Evolutionary conservation across 1,284 basidiomycete genomes (phyloP).

Genomic region (Agroathelia rolfsii): DNA sequence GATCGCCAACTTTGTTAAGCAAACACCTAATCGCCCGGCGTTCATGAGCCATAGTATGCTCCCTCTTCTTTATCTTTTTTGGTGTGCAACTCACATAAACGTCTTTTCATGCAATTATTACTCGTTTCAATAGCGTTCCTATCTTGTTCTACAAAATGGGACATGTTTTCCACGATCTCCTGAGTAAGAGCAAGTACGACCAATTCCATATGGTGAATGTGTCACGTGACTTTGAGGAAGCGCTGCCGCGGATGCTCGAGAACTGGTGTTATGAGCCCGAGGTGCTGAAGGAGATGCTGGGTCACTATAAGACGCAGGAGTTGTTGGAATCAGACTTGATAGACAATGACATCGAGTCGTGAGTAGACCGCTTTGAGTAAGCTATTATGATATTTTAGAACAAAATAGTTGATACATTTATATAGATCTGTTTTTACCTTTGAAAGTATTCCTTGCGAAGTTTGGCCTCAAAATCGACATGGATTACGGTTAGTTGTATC

Average conservation of each 20-base stretch:
- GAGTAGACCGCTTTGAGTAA: constrained; percentile 7
- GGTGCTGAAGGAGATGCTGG: constrained; percentile 67
- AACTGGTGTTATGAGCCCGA: constrained; percentile 84
- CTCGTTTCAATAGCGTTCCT: constrained; percentile 71
- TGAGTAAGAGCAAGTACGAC: constrained; percentile 62
- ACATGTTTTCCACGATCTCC: constrained; percentile 77
- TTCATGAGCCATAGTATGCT: constrained; percentile 77
- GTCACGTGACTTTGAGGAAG: constrained; percentile 79
- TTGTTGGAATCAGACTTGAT: constrained; percentile 70
- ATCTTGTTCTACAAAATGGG: constrained; percentile 83
- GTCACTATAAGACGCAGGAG: constrained; percentile 67
- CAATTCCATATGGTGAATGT: constrained; percentile 77
- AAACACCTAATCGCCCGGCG: constrained; percentile 70
- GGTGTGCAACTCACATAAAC: too few species aligned
- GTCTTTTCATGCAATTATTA: too few species aligned
- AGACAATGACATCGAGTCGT: constrained; percentile 71
- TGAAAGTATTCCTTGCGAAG: constrained; percentile 75
- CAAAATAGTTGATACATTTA: constrained; percentile 76
- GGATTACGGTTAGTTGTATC: constrained; percentile 38
- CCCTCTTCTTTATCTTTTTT: too few species aligned
- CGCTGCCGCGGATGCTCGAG: constrained; percentile 84
- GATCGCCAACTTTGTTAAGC: constrained; percentile 83
- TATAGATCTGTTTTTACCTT: constrained; percentile 69
- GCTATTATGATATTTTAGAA: neutral
- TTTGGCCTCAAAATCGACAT: constrained; percentile 73